These are phyloP conservation scores for Fusarium xyrophilum DNA, from an alignment of 2,329 filamentous ascomycete genomes.

Conservation along the genomic window DNA sequence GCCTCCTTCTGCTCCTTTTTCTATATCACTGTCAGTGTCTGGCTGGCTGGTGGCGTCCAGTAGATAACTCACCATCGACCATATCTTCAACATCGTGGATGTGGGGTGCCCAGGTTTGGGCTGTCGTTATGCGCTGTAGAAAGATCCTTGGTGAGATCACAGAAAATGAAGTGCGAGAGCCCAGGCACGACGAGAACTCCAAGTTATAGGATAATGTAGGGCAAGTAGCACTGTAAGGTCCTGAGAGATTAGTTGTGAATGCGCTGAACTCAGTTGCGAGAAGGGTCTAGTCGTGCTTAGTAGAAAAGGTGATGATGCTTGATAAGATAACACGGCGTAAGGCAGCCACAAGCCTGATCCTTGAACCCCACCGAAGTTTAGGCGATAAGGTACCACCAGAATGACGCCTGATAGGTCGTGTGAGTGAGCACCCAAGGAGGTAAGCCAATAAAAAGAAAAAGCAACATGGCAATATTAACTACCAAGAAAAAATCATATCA, in stretches of 20 bases:
- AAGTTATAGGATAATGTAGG: neutral
- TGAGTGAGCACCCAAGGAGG: neutral
- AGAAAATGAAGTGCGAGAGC: neutral
- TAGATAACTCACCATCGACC: slow-evolving; percentile 80
- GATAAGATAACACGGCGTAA: slow-evolving; percentile 42
- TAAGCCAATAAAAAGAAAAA: neutral
- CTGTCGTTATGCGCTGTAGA: slow-evolving; percentile 22
- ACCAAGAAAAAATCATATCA: slow-evolving; percentile 34
- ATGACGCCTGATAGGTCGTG: neutral
- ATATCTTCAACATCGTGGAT: slow-evolving; percentile 93
- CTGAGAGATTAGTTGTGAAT: slow-evolving; percentile 12
- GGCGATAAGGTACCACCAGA: slow-evolving; percentile 14
- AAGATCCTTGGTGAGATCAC: neutral
- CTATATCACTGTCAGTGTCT: slow-evolving; percentile 55
- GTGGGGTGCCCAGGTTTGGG: slow-evolving; percentile 37
- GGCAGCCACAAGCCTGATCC: slow-evolving; percentile 32
- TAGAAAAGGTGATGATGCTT: slow-evolving; percentile 42
- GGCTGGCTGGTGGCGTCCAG: neutral
- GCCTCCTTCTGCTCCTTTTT: slow-evolving; percentile 98
- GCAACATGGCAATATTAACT: neutral
- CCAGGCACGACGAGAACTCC: neutral
- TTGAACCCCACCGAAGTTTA: slow-evolving; percentile 35
- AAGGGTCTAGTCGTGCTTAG: slow-evolving; percentile 32
- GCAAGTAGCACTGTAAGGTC: neutral
- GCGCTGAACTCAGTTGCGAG: slow-evolving; percentile 14